phyloP scores from a whole-genome alignment of 768 basidiomycete genomes.

The Suillus placidus region DNA sequence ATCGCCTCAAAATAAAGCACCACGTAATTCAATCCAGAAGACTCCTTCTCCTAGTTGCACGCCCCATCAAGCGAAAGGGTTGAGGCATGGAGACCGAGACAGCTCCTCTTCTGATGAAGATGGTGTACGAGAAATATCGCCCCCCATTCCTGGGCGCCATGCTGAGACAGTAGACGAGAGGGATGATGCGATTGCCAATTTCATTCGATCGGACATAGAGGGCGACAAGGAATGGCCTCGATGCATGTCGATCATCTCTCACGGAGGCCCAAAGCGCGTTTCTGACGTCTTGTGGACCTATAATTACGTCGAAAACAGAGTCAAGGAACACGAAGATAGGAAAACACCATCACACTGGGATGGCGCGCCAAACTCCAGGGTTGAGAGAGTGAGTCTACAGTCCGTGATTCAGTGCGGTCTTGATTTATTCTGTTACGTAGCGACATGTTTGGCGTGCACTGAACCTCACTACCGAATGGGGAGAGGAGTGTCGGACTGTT shows the following conservation, averaged over 20 bases:
- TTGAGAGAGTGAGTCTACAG: constrained; percentile 47
- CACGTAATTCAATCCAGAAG: neutral
- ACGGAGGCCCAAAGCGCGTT: constrained; percentile 42
- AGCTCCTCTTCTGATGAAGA: neutral
- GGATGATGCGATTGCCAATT: constrained; percentile 44
- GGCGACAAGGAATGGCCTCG: constrained; percentile 47
- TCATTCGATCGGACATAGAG: constrained; percentile 47
- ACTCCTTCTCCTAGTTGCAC: constrained; percentile 1
- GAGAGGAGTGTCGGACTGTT: constrained; percentile 52
- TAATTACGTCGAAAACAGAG: constrained; percentile 51
- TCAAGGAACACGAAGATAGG: constrained; percentile 48
- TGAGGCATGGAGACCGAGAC: neutral
- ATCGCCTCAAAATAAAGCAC: neutral
- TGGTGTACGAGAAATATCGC: constrained; percentile 17
- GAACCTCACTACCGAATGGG: constrained; percentile 44
- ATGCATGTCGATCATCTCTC: constrained; percentile 44
- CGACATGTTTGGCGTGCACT: constrained; percentile 58
- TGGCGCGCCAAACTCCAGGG: constrained; percentile 35
- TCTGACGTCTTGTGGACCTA: constrained; percentile 52
- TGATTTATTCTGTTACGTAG: constrained; percentile 18
- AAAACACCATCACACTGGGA: constrained; percentile 45
- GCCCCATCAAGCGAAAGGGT: neutral
- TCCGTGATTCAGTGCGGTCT: neutral
- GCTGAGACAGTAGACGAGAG: constrained; percentile 42
- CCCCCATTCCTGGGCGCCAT: constrained; percentile 28